Percentiles rank a stretch among this genome's conserved stretches.
Evolutionary conservation across 2,329 filamentous ascomycete species (phyloP).

Genomic region (Myriosclerotinia curreyana): DNA sequence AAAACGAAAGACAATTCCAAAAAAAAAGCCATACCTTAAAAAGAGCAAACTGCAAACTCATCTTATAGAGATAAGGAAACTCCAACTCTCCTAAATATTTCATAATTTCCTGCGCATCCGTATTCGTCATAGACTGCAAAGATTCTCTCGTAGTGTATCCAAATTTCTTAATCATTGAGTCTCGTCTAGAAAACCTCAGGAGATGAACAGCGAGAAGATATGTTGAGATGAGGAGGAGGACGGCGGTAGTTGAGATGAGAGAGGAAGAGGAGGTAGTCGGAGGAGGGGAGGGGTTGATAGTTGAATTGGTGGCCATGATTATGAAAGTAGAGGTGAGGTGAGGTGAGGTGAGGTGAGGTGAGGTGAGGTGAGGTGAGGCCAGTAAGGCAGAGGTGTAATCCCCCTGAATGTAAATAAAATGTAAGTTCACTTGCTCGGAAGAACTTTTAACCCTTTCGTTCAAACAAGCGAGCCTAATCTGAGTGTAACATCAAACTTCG

Average conservation of each 20-base stretch:
- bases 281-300: background rate
- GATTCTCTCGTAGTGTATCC: conserved; percentile 46
- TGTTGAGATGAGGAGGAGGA: background rate
- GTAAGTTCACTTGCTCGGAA: too few relatives aligned
- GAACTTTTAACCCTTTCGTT: too few relatives aligned
- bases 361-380: background rate
- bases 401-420: too few relatives aligned
- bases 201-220: conserved; percentile 24
- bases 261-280: background rate
- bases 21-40: conserved; percentile 47
- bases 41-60: conserved; percentile 55
- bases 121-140: conserved; percentile 51
- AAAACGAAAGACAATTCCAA: background rate
- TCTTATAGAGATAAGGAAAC: conserved; percentile 52
- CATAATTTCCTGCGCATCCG: conserved; percentile 52
- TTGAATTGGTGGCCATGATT: conserved; percentile 7
- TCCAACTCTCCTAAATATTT: conserved; percentile 48
- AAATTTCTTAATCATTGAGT: conserved; percentile 43
- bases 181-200: conserved; percentile 43
- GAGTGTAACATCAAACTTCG: too few relatives aligned
- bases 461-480: too few relatives aligned
- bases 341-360: background rate
- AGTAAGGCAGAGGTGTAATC: background rate
- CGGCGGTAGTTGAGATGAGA: background rate
- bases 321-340: background rate